phyloP scores from a whole-genome alignment of 805 yeast genomes.

The Candida rishiriensis region DNA sequence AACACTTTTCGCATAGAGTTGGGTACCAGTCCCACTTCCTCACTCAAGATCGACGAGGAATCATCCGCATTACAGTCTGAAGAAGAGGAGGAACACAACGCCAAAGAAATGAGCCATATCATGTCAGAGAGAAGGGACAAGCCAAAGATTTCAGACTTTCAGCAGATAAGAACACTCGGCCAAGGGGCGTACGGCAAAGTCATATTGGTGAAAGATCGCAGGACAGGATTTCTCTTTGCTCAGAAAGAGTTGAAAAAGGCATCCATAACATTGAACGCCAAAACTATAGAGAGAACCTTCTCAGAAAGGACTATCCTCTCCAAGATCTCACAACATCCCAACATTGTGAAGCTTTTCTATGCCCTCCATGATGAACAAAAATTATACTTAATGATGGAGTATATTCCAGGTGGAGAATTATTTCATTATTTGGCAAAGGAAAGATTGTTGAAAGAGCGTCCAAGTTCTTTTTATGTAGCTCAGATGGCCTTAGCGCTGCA shows the following conservation, averaged over 20 bases:
- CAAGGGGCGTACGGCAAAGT: constrained; percentile 89
- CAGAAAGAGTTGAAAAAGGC: constrained; percentile 84
- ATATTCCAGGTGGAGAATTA: constrained; percentile 87
- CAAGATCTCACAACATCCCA: constrained; percentile 65
- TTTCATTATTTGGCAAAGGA: constrained; percentile 52
- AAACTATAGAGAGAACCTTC: constrained; percentile 66
- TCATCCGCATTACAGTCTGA: neutral
- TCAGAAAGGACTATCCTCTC: constrained; percentile 68
- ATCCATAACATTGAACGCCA: constrained; percentile 48
- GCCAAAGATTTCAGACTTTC: constrained; percentile 49
- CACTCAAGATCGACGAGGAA: neutral
- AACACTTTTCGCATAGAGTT: neutral
- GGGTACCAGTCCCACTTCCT: neutral
- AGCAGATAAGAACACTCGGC: constrained; percentile 69
- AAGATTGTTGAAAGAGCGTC: constrained; percentile 47
- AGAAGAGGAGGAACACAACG: neutral
- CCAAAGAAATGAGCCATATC: neutral
- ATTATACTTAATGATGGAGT: constrained; percentile 70
- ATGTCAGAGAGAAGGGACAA: neutral
- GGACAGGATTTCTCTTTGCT: constrained; percentile 65
- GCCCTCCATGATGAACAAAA: constrained; percentile 77
- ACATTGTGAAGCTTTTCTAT: constrained; percentile 76
- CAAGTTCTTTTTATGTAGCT: constrained; percentile 70
- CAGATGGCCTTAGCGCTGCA: constrained; percentile 73
- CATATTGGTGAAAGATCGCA: constrained; percentile 57